Evolutionary conservation across 1,139 yeast genomes (phyloP).

Genomic region (Wickerhamomyces sp.): DNA sequence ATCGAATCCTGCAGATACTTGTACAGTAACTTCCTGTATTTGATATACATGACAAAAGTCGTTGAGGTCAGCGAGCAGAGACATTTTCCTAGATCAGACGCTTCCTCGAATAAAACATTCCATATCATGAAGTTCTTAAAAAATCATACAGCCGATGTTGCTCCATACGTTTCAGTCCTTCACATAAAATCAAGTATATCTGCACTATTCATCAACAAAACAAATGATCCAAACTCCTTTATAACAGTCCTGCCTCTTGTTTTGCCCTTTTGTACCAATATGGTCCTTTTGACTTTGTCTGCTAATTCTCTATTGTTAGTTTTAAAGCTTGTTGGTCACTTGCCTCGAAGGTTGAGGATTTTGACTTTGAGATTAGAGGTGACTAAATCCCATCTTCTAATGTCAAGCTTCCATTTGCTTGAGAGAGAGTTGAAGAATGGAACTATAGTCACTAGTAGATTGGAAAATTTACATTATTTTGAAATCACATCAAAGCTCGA

Average conservation of each 20-base stretch:
- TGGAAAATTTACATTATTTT: constrained; percentile 4
- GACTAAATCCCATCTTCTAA: constrained; percentile 3
- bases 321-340: constrained; percentile 1
- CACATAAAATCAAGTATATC: constrained; percentile 7
- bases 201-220: neutral
- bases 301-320: constrained; percentile 6
- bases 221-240: neutral
- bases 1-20: constrained; percentile 6
- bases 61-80: constrained; percentile 5
- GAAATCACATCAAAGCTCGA: constrained; percentile 6
- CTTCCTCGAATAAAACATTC: neutral
- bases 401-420: neutral
- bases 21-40: constrained; percentile 4
- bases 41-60: constrained; percentile 9
- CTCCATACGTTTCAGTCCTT: constrained; percentile 3
- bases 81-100: neutral
- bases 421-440: neutral
- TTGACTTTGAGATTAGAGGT: constrained; percentile 8
- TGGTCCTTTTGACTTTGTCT: constrained; percentile 5
- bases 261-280: constrained; percentile 1
- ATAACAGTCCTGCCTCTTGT: constrained; percentile 1
- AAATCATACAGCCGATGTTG: neutral
- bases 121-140: constrained; percentile 1
- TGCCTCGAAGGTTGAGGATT: constrained; percentile 7
- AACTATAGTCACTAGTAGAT: neutral